These are phyloP conservation scores for Cenchrus fungigraminus DNA, from an alignment of 176 grass and related monocot genomes.

Conservation along the genomic window DNA sequence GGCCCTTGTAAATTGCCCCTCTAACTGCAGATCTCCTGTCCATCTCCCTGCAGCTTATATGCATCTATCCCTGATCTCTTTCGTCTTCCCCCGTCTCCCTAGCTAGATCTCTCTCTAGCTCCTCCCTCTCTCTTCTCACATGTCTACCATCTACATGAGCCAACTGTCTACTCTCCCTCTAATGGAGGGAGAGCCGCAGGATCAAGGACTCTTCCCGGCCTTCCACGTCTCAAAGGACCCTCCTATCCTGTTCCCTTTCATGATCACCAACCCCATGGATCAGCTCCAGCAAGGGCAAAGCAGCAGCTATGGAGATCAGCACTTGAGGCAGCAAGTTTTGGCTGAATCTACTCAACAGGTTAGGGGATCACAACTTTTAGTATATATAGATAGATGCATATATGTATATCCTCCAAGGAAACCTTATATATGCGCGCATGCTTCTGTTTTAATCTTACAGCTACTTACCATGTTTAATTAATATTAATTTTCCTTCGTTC, in stretches of 20 bases:
- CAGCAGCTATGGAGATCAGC: constrained; percentile 48
- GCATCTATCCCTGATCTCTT: constrained; percentile 44
- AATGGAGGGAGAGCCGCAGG: constrained; percentile 64
- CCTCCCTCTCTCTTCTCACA: background rate
- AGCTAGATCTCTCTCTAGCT: constrained; percentile 17
- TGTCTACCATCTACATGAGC: constrained; percentile 78
- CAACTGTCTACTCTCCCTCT: constrained; percentile 72
- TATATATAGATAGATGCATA: background rate
- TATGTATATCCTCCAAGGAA: background rate
- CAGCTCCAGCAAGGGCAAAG: constrained; percentile 42
- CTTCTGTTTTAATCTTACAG: background rate
- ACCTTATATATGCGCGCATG: background rate
- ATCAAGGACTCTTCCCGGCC: constrained; percentile 57
- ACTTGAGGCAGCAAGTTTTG: constrained; percentile 42
- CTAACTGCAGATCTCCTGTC: constrained; percentile 54
- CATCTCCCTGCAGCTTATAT: constrained; percentile 33
- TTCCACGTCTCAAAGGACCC: constrained; percentile 64
- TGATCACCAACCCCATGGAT: constrained; percentile 53
- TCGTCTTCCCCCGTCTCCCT: constrained; percentile 5
- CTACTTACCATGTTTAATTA: background rate
- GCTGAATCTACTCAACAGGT: constrained; percentile 53
- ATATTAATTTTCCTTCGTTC: constrained; percentile 19
- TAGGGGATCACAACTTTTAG: constrained; percentile 32
- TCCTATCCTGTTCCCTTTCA: constrained; percentile 62
- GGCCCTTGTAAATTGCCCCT: constrained; percentile 62